Evolutionary conservation across 768 basidiomycete species (phyloP).

Genomic region (Inosperma sp.): DNA sequence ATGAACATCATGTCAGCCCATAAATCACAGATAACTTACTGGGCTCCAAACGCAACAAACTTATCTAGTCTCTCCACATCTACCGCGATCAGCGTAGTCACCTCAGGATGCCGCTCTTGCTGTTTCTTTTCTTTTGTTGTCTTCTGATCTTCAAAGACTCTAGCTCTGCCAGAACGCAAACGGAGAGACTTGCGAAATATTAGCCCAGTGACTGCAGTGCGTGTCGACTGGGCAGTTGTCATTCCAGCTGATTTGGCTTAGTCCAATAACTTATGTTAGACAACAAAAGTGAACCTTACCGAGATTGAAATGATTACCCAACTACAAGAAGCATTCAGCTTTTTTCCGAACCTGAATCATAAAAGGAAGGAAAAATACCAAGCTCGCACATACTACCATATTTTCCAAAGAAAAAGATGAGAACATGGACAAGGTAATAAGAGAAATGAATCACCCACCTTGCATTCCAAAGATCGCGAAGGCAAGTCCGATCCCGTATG

Average conservation of each 20-base stretch:
- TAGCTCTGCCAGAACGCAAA: constrained; percentile 49
- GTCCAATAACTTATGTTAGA: background rate
- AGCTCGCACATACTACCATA: constrained; percentile 38
- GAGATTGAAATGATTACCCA: no score
- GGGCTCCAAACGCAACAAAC: constrained; percentile 39
- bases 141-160: constrained; percentile 32
- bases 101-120: no score
- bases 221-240: constrained; percentile 31
- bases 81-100: constrained; percentile 65
- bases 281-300: constrained; percentile 11
- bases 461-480: constrained; percentile 60
- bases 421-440: background rate
- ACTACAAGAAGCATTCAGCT: no score
- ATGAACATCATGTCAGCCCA: background rate
- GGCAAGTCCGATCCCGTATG: constrained; percentile 59
- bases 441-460: constrained; percentile 29
- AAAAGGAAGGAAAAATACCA: no score
- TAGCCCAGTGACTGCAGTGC: constrained; percentile 43
- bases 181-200: constrained; percentile 70
- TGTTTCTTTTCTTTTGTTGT: constrained; percentile 60
- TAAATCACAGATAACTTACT: constrained; percentile 26
- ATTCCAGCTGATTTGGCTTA: background rate
- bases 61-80: constrained; percentile 55
- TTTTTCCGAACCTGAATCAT: no score
- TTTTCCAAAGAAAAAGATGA: constrained; percentile 1